Conservation (phyloP, 305 asterid species). For the Fraxinus latifolia region DNA sequence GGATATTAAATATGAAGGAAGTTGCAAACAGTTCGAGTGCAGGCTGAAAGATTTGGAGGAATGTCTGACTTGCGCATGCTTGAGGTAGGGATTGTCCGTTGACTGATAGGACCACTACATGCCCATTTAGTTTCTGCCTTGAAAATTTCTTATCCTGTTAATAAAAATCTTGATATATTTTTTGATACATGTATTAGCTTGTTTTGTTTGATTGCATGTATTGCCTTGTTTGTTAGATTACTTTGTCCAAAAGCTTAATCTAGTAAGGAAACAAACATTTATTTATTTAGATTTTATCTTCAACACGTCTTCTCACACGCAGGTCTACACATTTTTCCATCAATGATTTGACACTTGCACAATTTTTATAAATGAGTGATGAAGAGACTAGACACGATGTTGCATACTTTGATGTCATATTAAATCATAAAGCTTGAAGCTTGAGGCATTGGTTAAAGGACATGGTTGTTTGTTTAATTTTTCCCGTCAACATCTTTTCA, state of each 20-base stretch:
- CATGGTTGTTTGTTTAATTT: not conserved
- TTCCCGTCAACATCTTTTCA: not conserved
- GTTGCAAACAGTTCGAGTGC: slow-evolving; percentile 37
- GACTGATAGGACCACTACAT: not conserved
- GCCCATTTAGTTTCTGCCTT: not conserved
- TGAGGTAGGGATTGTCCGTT: slow-evolving; percentile 38
- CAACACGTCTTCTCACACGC: not conserved
- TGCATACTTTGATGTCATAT: not conserved
- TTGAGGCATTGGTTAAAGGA: not conserved
- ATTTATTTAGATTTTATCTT: not conserved
- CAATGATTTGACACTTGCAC: not conserved
- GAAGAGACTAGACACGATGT: not conserved
- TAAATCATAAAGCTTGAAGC: not conserved
- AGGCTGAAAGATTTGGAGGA: slow-evolving; percentile 44
- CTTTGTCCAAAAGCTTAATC: not conserved
- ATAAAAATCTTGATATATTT: not conserved
- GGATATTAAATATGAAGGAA: slow-evolving; percentile 37
- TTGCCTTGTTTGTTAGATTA: not conserved
- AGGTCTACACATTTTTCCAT: not conserved
- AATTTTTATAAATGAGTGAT: not conserved
- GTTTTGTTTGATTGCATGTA: not conserved
- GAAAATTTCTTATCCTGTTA: not conserved
- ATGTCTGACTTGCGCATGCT: slow-evolving; percentile 61
- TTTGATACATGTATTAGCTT: not conserved
- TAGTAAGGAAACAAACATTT: not conserved